These are phyloP conservation scores for Pilaira anomala DNA, from an alignment of 192 early-diverging fungal species.

Conservation along the genomic window DNA sequence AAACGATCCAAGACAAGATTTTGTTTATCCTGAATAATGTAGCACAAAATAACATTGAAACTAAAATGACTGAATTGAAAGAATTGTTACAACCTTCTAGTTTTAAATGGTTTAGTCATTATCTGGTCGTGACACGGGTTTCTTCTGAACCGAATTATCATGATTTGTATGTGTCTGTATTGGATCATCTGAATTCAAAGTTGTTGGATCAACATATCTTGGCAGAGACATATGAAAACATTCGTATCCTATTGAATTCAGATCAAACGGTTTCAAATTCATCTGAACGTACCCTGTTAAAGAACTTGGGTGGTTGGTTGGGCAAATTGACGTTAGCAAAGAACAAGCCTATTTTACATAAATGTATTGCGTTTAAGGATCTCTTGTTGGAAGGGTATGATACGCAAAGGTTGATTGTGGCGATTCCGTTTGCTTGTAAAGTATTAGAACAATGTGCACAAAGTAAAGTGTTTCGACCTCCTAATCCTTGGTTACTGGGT, in stretches of 20 bases:
- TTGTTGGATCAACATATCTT: conserved; percentile 71
- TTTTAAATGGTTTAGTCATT: conserved; percentile 92
- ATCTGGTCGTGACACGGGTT: conserved; percentile 90
- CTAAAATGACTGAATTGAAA: conserved; percentile 74
- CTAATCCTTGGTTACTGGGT: conserved; percentile 98
- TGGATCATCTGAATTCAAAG: conserved; percentile 71
- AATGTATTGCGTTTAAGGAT: conserved; percentile 93
- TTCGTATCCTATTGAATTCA: conserved; percentile 85
- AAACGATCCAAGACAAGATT: conserved; percentile 85
- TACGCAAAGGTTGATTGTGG: conserved; percentile 83
- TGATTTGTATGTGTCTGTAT: conserved; percentile 78
- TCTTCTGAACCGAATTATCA: conserved; percentile 98
- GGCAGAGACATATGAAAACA: conserved; percentile 84
- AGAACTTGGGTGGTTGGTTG: conserved; percentile 97
- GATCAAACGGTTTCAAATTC: conserved; percentile 90
- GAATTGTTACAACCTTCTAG: conserved; percentile 58
- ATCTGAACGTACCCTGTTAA: conserved; percentile 83
- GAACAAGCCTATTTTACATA: conserved; percentile 93
- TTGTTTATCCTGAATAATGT: conserved; percentile 97
- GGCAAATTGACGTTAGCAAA: conserved; percentile 90
- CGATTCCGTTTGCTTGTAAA: conserved; percentile 98
- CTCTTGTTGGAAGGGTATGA: conserved; percentile 90
- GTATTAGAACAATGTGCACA: conserved; percentile 85
- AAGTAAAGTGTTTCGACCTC: conserved; percentile 88
- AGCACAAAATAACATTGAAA: conserved; percentile 77